Conservation (phyloP, 306 rosid species). For the Comarum palustre region DNA sequence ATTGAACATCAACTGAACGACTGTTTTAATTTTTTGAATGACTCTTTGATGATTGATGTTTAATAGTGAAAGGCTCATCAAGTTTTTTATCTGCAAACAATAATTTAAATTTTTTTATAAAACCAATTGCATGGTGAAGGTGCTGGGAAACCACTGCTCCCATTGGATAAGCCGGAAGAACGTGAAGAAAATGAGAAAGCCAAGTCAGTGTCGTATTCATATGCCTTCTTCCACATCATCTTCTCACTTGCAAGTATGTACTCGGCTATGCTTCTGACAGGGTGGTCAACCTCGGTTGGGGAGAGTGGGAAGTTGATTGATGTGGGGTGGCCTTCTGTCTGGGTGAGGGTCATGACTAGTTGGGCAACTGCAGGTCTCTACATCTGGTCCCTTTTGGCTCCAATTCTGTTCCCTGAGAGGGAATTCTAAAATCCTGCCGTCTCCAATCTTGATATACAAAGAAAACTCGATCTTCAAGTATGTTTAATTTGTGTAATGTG, state of each 20-base stretch:
- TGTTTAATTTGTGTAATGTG: neutral
- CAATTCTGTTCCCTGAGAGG: slow-evolving; percentile 78
- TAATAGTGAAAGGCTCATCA: neutral
- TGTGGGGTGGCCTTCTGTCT: slow-evolving; percentile 96
- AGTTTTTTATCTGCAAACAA: neutral
- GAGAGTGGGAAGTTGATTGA: slow-evolving; percentile 87
- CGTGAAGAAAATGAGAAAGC: slow-evolving; percentile 62
- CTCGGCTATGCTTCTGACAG: slow-evolving; percentile 98
- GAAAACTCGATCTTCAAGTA: neutral
- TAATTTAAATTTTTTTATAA: neutral
- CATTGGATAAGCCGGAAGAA: slow-evolving; percentile 59
- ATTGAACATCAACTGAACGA: neutral
- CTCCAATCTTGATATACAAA: neutral
- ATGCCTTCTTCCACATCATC: slow-evolving; percentile 90
- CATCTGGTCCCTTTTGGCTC: slow-evolving; percentile 89
- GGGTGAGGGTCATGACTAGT: slow-evolving; percentile 84
- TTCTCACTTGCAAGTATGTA: slow-evolving; percentile 99
- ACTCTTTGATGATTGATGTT: neutral
- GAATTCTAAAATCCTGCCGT: slow-evolving; percentile 49
- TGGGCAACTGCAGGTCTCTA: slow-evolving; percentile 90
- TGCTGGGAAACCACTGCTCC: slow-evolving; percentile 92
- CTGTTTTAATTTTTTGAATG: neutral
- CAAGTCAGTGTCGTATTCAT: slow-evolving; percentile 86
- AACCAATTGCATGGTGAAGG: slow-evolving; percentile 29
- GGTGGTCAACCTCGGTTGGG: slow-evolving; percentile 96